Evolutionary conservation across 371 early-diverging fungal species (phyloP).

Genomic region (Rhizopus sp.): DNA sequence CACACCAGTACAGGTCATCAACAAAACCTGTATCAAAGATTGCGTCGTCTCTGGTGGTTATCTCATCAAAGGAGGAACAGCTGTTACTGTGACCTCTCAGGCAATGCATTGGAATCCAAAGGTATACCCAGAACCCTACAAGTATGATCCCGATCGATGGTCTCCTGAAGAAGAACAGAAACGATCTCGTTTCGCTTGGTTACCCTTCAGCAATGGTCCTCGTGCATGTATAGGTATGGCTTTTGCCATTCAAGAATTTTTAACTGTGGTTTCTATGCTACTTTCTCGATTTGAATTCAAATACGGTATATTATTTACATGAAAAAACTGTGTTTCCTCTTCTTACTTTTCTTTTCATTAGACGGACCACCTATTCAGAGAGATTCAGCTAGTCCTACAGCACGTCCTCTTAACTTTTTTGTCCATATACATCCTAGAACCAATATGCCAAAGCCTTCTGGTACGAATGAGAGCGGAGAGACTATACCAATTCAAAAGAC

Average conservation of each 20-base stretch:
- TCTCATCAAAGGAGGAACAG: slow-evolving; percentile 25
- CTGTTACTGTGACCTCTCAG: slow-evolving; percentile 27
- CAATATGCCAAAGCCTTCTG: slow-evolving; percentile 37
- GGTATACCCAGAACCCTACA: slow-evolving; percentile 46
- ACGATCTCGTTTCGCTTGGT: slow-evolving; percentile 54
- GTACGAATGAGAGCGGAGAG: neutral
- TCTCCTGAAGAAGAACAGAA: slow-evolving; percentile 56
- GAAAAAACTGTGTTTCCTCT: no score
- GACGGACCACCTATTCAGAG: slow-evolving; percentile 34
- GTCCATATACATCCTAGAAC: slow-evolving; percentile 41
- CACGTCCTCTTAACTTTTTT: slow-evolving; percentile 37
- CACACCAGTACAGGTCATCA: slow-evolving; percentile 47
- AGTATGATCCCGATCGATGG: slow-evolving; percentile 60
- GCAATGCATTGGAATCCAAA: slow-evolving; percentile 48
- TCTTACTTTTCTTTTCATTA: no score
- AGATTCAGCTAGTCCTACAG: slow-evolving; percentile 37
- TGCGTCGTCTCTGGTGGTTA: slow-evolving; percentile 53
- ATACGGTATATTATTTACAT: slow-evolving; percentile 19
- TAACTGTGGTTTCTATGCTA: slow-evolving; percentile 54
- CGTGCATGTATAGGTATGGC: slow-evolving; percentile 54
- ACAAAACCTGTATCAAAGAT: slow-evolving; percentile 55
- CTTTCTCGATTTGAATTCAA: slow-evolving; percentile 42
- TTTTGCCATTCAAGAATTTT: slow-evolving; percentile 64
- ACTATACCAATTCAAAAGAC: neutral
- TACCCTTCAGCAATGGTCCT: slow-evolving; percentile 56